Evolutionary conservation across 257 asterid genomes (phyloP).

Genomic region (Gardenia jasminoides): DNA sequence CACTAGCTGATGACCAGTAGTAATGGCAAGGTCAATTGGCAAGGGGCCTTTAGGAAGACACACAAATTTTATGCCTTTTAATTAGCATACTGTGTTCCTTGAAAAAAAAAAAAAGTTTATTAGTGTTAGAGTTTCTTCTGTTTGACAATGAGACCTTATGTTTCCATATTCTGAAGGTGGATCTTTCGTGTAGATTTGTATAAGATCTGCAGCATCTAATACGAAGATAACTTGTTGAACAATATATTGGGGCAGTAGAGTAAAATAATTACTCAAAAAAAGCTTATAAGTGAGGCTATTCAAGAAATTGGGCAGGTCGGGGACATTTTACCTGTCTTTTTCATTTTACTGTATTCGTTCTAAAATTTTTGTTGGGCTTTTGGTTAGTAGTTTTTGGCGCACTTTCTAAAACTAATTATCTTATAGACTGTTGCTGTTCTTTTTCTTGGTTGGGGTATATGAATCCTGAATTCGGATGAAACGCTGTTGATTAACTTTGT

Average conservation of each 20-base stretch:
- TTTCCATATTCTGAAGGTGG: background rate
- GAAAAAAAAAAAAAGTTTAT: too few species aligned
- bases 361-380: background rate
- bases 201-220: background rate
- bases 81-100: background rate
- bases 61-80: background rate
- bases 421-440: background rate
- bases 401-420: background rate
- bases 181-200: background rate
- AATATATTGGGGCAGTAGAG: background rate
- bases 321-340: background rate
- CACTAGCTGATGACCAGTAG: background rate
- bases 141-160: background rate
- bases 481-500: background rate
- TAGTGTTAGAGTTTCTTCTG: background rate
- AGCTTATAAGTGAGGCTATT: background rate
- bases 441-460: too few species aligned
- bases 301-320: background rate
- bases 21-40: background rate
- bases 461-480: background rate
- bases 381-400: background rate
- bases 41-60: background rate
- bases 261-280: background rate
- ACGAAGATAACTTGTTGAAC: background rate
- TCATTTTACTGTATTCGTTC: background rate